These are phyloP conservation scores for Schizophyllum commune DNA, from an alignment of 1,284 basidiomycete genomes.

Conservation along the genomic window DNA sequence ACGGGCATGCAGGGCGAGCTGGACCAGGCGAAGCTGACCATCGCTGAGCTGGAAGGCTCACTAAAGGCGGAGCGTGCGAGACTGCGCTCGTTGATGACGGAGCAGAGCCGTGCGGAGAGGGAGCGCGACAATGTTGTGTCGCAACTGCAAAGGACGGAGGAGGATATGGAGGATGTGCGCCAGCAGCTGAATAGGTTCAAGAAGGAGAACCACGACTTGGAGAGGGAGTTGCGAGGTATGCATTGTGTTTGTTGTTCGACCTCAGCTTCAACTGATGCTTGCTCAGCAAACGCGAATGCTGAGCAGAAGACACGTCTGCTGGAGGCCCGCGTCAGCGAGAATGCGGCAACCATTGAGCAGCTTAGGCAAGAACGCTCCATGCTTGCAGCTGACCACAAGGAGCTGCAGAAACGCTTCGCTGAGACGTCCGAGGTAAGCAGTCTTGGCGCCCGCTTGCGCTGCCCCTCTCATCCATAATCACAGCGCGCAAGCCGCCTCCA, in stretches of 20 bases:
- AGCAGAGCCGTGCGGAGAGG: conserved; percentile 52
- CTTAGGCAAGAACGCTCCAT: conserved; percentile 66
- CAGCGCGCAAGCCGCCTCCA: conserved; percentile 57
- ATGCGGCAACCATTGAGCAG: conserved; percentile 58
- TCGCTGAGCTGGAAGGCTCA: conserved; percentile 61
- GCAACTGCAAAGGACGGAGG: conserved; percentile 62
- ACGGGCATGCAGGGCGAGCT: conserved; percentile 34
- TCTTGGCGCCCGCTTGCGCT: not conserved
- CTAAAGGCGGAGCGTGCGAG: conserved; percentile 60
- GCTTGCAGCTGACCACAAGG: conserved; percentile 58
- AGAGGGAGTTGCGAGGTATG: conserved; percentile 57
- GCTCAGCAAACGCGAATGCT: conserved; percentile 44
- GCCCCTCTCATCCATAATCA: conserved; percentile 3
- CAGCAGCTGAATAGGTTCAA: conserved; percentile 59
- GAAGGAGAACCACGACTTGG: conserved; percentile 60
- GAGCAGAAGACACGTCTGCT: conserved; percentile 65
- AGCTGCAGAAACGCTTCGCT: conserved; percentile 56
- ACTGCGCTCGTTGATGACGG: conserved; percentile 50
- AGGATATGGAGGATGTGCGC: conserved; percentile 72
- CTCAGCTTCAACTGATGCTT: not conserved
- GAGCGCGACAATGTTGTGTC: conserved; percentile 55
- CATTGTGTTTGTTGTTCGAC: conserved; percentile 11
- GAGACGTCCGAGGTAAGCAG: conserved; percentile 55
- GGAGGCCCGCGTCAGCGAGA: conserved; percentile 57
- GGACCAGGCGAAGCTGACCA: conserved; percentile 52